Percentiles rank a stretch among this genome's conserved stretches.
These are phyloP conservation scores for Hypoxylon sp. DNA, from an alignment of 2,329 filamentous ascomycete species.

Conservation along the genomic window DNA sequence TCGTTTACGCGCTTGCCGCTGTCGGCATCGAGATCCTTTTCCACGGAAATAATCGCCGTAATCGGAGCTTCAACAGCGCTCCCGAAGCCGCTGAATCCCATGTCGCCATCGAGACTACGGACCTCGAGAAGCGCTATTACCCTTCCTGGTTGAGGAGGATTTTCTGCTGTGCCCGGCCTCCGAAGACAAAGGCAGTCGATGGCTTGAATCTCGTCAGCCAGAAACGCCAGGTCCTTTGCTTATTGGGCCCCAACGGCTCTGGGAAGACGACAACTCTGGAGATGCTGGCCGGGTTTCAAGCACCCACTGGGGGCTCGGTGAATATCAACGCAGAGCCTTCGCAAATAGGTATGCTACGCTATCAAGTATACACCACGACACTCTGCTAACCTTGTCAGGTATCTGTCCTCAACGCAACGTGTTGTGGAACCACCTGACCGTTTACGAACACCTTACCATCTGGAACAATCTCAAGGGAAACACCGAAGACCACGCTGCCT, in stretches of 20 bases:
- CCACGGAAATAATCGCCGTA: constrained; percentile 48
- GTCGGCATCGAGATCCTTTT: constrained; percentile 45
- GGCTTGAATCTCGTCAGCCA: constrained; percentile 65
- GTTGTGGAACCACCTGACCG: constrained; percentile 76
- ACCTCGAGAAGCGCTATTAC: constrained; percentile 47
- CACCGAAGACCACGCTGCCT: constrained; percentile 54
- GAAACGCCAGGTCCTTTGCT: constrained; percentile 68
- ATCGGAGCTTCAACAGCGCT: constrained; percentile 35
- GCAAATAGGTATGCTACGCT: constrained; percentile 57
- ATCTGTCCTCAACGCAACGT: constrained; percentile 81
- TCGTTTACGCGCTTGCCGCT: constrained; percentile 46
- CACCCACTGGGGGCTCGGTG: constrained; percentile 66
- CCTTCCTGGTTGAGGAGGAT: constrained; percentile 42
- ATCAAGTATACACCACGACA: constrained; percentile 44
- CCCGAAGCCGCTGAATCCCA: constrained; percentile 33
- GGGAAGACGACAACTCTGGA: constrained; percentile 77
- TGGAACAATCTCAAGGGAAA: constrained; percentile 74
- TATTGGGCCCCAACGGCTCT: constrained; percentile 74
- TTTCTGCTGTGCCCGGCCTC: constrained; percentile 43
- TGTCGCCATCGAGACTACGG: constrained; percentile 33
- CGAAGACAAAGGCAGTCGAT: constrained; percentile 62
- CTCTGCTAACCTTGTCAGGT: constrained; percentile 63
- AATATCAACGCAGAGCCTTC: constrained; percentile 59
- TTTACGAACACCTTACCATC: constrained; percentile 73
- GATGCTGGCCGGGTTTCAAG: constrained; percentile 70